Evolutionary conservation across 202 grass and related monocot genomes (phyloP).

Genomic region (Setaria viridis): DNA sequence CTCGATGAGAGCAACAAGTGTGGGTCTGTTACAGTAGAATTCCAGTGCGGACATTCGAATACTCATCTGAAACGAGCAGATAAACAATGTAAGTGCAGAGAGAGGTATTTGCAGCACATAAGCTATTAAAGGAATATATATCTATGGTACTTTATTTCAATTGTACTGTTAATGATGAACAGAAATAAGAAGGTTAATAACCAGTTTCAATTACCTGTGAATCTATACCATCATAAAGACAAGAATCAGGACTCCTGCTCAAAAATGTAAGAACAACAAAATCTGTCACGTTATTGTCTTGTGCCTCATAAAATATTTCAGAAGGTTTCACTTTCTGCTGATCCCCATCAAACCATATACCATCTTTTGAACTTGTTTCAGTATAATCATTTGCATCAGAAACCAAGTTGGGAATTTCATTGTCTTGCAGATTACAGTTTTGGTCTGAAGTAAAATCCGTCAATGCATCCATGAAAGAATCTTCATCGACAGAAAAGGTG

Average conservation of each 20-base stretch:
- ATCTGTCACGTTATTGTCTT: constrained; percentile 77
- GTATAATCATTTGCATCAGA: constrained; percentile 45
- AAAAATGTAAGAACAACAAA: constrained; percentile 92
- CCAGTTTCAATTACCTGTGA: constrained; percentile 71
- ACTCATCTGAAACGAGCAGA: constrained; percentile 75
- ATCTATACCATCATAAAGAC: constrained; percentile 91
- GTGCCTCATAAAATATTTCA: constrained; percentile 91
- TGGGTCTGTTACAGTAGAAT: constrained; percentile 94
- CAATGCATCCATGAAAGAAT: constrained; percentile 92
- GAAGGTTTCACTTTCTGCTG: constrained; percentile 47
- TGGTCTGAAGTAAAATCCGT: constrained; percentile 74
- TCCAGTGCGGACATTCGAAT: constrained; percentile 91
- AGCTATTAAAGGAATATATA: constrained; percentile 20
- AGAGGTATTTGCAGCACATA: not conserved
- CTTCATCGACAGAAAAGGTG: constrained; percentile 72
- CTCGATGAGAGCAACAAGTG: constrained; percentile 94
- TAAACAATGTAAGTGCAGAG: constrained; percentile 11
- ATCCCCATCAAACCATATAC: constrained; percentile 51
- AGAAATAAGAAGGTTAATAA: not conserved
- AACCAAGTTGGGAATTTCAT: constrained; percentile 50
- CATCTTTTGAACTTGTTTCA: constrained; percentile 35
- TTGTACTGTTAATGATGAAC: not conserved
- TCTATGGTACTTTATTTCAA: constrained; percentile 12
- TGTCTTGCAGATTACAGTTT: constrained; percentile 51
- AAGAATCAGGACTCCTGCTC: constrained; percentile 83